Conservation (phyloP, 768 basidiomycete species). For the Amanita rubescens region DNA sequence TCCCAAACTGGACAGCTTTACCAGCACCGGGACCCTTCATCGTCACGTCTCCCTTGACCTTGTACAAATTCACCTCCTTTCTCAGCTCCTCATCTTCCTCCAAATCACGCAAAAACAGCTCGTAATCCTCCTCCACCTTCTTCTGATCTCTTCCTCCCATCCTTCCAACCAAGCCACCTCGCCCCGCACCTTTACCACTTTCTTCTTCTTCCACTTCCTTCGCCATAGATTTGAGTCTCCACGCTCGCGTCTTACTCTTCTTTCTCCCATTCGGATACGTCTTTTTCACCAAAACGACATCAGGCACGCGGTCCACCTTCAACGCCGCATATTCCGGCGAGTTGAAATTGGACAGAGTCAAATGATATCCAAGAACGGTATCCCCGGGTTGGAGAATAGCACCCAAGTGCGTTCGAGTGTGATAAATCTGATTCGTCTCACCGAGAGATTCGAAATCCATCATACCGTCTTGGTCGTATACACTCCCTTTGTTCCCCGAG, state of each 20-base stretch:
- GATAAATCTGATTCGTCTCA: constrained; percentile 71
- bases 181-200: constrained; percentile 44
- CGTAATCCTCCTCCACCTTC: constrained; percentile 97
- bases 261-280: constrained; percentile 90
- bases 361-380: constrained; percentile 84
- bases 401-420: constrained; percentile 95
- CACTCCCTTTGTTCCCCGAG: constrained; percentile 14
- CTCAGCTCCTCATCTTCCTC: constrained; percentile 95
- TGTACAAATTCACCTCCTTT: constrained; percentile 81
- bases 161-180: constrained; percentile 69
- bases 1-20: constrained; percentile 45
- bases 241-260: constrained; percentile 77
- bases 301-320: constrained; percentile 64
- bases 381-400: constrained; percentile 90
- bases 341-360: constrained; percentile 90
- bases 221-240: constrained; percentile 89
- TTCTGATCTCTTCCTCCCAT: constrained; percentile 85
- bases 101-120: constrained; percentile 86
- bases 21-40: constrained; percentile 42
- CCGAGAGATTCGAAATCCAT: constrained; percentile 60
- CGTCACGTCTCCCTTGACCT: constrained; percentile 40
- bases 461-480: constrained; percentile 38
- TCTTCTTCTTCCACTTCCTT: constrained; percentile 87
- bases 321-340: constrained; percentile 75
- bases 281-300: constrained; percentile 92